These are phyloP conservation scores for Cardamine chenopodiifolia DNA, from an alignment of 345 rosid species.

Conservation along the genomic window DNA sequence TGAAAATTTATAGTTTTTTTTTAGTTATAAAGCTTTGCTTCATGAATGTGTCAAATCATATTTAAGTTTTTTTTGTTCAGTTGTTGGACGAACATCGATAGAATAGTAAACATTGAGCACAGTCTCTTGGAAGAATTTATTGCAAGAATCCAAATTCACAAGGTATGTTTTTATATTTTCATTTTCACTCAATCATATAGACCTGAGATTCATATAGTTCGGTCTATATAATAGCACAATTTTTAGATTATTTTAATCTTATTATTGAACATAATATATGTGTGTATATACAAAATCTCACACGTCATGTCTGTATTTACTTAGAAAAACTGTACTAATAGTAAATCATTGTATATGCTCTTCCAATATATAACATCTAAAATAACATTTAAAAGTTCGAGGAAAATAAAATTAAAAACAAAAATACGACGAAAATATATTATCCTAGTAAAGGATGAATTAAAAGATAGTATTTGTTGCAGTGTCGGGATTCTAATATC, in stretches of 20 bases:
- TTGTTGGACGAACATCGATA: constrained; percentile 70
- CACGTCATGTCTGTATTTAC: no score
- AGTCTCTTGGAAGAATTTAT: constrained; percentile 77
- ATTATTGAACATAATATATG: no score
- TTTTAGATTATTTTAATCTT: no score
- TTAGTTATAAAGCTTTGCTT: constrained; percentile 1
- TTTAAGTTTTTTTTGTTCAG: constrained; percentile 47
- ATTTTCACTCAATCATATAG: background rate
- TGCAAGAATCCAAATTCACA: constrained; percentile 52
- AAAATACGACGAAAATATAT: no score
- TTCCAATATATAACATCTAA: no score
- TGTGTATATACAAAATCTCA: no score
- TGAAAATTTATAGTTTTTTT: constrained; percentile 24
- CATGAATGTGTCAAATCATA: background rate
- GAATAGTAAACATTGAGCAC: constrained; percentile 63
- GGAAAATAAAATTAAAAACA: no score
- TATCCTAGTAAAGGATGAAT: background rate
- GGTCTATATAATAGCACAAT: no score
- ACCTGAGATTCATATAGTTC: background rate
- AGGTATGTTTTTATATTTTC: constrained; percentile 48
- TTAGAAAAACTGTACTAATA: no score
- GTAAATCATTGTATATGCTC: no score
- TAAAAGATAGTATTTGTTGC: background rate
- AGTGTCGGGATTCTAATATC: background rate
- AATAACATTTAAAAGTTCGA: no score